Evolutionary conservation across 2,329 filamentous ascomycete species (phyloP), one percentile per base, ranked within the genome.

Genomic region (Waltergamsia citrina): DNA sequence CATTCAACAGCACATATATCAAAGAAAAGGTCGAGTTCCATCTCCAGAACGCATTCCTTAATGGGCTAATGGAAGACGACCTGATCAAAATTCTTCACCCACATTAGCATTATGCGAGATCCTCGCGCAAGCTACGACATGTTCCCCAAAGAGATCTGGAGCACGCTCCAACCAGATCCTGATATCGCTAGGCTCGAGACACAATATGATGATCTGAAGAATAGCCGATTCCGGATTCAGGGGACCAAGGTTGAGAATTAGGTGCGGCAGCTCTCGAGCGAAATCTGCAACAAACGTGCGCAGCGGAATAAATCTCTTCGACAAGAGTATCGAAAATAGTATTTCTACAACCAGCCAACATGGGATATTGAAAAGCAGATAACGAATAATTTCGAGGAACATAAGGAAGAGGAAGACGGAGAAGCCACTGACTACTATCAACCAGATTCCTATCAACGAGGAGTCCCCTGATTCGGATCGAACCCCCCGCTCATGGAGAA

Each of bases 11-110:
- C 29, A 38, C 37, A 7, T 54, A 54, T 35, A 41, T 54, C 5
- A 53, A 52, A 25, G 25, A 52, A 38, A 54, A 40, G 32, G 41
- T 44, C 19, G 26, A 46, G 23, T 54, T 53, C 38, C 19, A 56
- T 32, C 38, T 53, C 18, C 33, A 55, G 32, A 55, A 54, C 25
- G 38, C 43, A 8, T 44, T 55, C 33, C 31, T 54, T 7, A 38
- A 47, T 19, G 34, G 50, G 37, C 38, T 40, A 19, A 43, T 36
- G 24, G 35, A 50, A 36, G 41, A 42, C 19, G n/a, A 41, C 15
- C 32, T 50, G 2, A 44, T 46, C 19, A n/a, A 22, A 23, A 15
- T 28, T 48, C 15, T 44, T 52, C 30, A 32, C 36, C 16, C 33
- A 50, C 35, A 38, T 53, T 5, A 48, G 51, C 37, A 38, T 53